Conservation (phyloP, 2,329 filamentous ascomycete species). For the Ophiosphaerella narmari region DNA sequence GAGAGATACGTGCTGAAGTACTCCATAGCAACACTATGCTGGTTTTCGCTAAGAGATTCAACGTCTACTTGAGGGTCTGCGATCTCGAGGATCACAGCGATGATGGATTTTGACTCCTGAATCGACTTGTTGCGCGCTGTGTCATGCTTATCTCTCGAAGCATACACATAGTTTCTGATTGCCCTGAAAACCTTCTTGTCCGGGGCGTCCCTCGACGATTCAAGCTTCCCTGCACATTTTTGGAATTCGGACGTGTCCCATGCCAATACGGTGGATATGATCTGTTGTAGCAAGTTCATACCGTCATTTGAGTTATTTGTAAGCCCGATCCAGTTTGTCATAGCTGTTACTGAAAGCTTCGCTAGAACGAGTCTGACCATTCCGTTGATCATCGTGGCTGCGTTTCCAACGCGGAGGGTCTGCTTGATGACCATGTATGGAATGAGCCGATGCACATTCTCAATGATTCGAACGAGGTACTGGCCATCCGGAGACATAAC, state of each 20-base stretch:
- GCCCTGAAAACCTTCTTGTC: slow-evolving; percentile 65
- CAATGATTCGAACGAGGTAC: slow-evolving; percentile 71
- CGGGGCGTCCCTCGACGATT: slow-evolving; percentile 63
- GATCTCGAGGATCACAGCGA: slow-evolving; percentile 66
- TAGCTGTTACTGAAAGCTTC: slow-evolving; percentile 74
- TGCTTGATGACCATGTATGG: slow-evolving; percentile 75
- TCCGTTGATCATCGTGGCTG: slow-evolving; percentile 78
- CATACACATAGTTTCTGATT: slow-evolving; percentile 63
- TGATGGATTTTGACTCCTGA: slow-evolving; percentile 63
- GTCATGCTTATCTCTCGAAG: slow-evolving; percentile 62
- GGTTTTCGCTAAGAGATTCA: slow-evolving; percentile 58
- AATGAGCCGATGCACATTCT: slow-evolving; percentile 70
- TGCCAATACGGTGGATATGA: slow-evolving; percentile 72
- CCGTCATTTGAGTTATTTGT: slow-evolving; percentile 74
- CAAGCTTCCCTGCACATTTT: slow-evolving; percentile 67
- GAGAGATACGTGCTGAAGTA: slow-evolving; percentile 74
- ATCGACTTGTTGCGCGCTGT: slow-evolving; percentile 62
- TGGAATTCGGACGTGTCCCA: slow-evolving; percentile 76
- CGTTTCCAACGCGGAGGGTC: slow-evolving; percentile 76
- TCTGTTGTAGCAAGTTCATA: slow-evolving; percentile 79
- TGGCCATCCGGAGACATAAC: slow-evolving; percentile 76
- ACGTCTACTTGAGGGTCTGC: slow-evolving; percentile 51
- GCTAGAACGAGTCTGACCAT: slow-evolving; percentile 74
- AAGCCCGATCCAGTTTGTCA: slow-evolving; percentile 80
- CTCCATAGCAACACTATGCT: slow-evolving; percentile 68